These are phyloP conservation scores for Epipyxis sp. DNA, from an alignment of 108 stramenopile species.

Conservation along the genomic window DNA sequence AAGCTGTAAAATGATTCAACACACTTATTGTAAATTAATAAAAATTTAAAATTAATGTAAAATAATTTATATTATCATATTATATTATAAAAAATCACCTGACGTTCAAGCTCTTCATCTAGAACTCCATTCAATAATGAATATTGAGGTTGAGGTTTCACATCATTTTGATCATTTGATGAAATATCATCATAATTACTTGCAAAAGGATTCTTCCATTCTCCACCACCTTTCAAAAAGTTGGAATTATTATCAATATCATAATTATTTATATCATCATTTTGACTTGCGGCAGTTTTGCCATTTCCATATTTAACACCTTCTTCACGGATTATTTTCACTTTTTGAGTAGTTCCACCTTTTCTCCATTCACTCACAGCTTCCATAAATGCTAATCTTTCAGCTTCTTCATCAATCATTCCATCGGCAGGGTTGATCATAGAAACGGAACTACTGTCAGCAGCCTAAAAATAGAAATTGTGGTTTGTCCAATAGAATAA, in stretches of 20 bases:
- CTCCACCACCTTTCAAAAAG: not conserved
- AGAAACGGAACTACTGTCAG: no score
- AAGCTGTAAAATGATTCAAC: not conserved
- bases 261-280: not conserved
- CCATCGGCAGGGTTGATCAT: conserved; percentile 2
- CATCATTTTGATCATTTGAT: not conserved
- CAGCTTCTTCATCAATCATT: conserved; percentile 46
- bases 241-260: not conserved
- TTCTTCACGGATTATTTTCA: not conserved
- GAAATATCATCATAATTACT: not conserved
- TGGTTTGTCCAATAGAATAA: no score
- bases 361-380: conserved; percentile 51
- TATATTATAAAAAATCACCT: no score
- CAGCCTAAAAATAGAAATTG: no score
- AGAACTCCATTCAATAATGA: not conserved
- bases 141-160: not conserved
- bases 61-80: no score
- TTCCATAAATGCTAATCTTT: conserved; percentile 43
- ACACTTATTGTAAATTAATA: conserved; percentile 13
- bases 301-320: not conserved
- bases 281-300: not conserved
- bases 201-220: conserved; percentile 29
- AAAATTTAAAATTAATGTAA: no score
- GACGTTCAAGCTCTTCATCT: conserved; percentile 23
- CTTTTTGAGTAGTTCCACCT: conserved; percentile 15